Evolutionary conservation across 306 rosid species (phyloP).

Genomic region (Trifolium repens): DNA sequence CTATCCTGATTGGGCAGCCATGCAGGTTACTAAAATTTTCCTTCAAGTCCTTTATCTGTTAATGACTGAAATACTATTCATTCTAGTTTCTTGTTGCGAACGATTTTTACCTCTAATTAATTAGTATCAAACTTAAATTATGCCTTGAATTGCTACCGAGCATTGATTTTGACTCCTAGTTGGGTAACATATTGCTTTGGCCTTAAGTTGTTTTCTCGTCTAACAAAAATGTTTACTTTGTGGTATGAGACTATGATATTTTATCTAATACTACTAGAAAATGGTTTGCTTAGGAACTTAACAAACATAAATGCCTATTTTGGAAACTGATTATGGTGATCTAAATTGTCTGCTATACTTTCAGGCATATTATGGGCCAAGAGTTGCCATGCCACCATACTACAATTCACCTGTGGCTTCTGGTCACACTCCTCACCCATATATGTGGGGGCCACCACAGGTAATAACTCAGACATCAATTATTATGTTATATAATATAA

Average conservation of each 20-base stretch:
- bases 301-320: neutral
- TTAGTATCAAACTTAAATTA: neutral
- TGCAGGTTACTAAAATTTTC: slow-evolving; percentile 69
- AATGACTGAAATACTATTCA: slow-evolving; percentile 16
- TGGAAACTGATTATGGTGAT: slow-evolving; percentile 21
- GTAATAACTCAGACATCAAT: slow-evolving; percentile 44
- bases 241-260: neutral
- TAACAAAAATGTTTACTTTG: neutral
- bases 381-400: slow-evolving; percentile 85
- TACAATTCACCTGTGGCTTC: slow-evolving; percentile 77
- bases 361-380: slow-evolving; percentile 93
- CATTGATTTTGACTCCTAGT: neutral
- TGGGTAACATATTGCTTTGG: neutral
- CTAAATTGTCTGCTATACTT: slow-evolving; percentile 8
- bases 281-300: neutral
- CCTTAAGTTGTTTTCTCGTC: neutral
- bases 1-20: slow-evolving; percentile 93
- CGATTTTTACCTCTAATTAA: neutral
- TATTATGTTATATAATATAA: slow-evolving; percentile 9
- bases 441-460: slow-evolving; percentile 97
- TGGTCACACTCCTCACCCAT: slow-evolving; percentile 88
- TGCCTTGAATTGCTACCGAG: neutral
- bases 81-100: neutral
- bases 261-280: neutral
- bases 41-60: neutral